phyloP scores from a whole-genome alignment of 345 rosid species.

The Orychophragmus violaceus region DNA sequence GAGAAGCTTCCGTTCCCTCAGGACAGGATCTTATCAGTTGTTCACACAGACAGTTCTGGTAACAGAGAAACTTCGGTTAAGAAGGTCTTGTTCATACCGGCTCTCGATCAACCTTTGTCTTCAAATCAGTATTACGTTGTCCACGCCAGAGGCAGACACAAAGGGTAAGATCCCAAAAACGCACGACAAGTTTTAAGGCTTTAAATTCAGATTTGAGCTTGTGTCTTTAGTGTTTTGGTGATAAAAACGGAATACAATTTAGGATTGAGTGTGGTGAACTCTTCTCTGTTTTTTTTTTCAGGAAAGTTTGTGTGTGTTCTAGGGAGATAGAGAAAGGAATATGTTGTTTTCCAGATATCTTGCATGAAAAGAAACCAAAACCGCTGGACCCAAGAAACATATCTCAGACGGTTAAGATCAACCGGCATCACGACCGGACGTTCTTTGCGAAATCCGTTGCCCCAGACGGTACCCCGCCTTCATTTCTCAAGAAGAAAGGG shows the following conservation, averaged over 20 bases:
- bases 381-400: constrained; percentile 56
- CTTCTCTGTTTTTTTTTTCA: constrained; percentile 16
- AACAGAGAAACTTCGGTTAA: constrained; percentile 34
- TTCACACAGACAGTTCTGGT: constrained; percentile 41
- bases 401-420: constrained; percentile 54
- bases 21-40: constrained; percentile 48
- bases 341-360: constrained; percentile 43
- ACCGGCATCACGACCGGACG: constrained; percentile 33
- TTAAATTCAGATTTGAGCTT: not conserved
- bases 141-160: constrained; percentile 50
- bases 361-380: constrained; percentile 50
- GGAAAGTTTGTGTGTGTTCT: constrained; percentile 55
- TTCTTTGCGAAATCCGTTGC: constrained; percentile 53
- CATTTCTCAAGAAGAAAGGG: constrained; percentile 51
- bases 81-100: constrained; percentile 59
- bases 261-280: not conserved
- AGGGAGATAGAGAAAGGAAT: constrained; percentile 45
- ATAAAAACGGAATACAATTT: not conserved
- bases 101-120: constrained; percentile 63
- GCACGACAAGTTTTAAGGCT: not conserved
- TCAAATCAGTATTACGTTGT: constrained; percentile 53
- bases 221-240: not conserved
- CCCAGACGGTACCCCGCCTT: constrained; percentile 52
- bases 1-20: constrained; percentile 61
- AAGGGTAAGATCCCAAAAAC: constrained; percentile 41